These are phyloP conservation scores for Geranomyces michiganensis DNA, from an alignment of 192 early-diverging fungal species.

Conservation along the genomic window DNA sequence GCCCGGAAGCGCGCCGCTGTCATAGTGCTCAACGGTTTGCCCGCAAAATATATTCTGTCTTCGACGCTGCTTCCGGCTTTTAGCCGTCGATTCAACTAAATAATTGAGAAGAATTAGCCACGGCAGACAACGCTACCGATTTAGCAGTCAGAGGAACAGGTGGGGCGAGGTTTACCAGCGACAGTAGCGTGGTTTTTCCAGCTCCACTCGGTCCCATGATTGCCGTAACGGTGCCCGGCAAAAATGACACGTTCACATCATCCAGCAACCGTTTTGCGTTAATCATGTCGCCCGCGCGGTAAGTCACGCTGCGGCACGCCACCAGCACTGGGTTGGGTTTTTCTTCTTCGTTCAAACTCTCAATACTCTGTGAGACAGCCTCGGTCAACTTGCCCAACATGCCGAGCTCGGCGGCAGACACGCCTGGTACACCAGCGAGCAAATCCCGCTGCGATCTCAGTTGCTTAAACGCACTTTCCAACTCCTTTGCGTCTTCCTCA, in stretches of 20 bases:
- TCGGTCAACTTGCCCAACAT: constrained; percentile 2
- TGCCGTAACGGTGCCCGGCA: constrained; percentile 37
- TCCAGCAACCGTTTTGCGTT: constrained; percentile 28
- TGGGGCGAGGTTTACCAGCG: constrained; percentile 11
- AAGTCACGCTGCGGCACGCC: constrained; percentile 26
- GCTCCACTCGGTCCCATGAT: constrained; percentile 41
- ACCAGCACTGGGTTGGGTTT: constrained; percentile 25
- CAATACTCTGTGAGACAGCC: constrained; percentile 9
- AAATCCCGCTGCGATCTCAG: background rate
- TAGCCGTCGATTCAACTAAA: constrained; percentile 20
- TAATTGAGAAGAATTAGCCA: too few species aligned
- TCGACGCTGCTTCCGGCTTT: constrained; percentile 7
- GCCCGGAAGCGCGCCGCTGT: constrained; percentile 14
- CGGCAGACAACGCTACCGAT: too few species aligned
- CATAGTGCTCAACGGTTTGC: constrained; percentile 20
- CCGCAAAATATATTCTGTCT: constrained; percentile 18
- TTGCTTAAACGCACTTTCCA: background rate
- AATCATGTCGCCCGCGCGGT: constrained; percentile 15
- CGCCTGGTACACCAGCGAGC: background rate
- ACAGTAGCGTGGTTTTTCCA: constrained; percentile 40
- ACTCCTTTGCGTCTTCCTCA: background rate
- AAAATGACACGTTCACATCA: constrained; percentile 25
- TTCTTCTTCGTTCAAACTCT: constrained; percentile 22
- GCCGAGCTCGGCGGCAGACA: background rate
- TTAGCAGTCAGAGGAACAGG: background rate